These are phyloP conservation scores for Lentinula sp. DNA, from an alignment of 768 basidiomycete species.

Conservation along the genomic window DNA sequence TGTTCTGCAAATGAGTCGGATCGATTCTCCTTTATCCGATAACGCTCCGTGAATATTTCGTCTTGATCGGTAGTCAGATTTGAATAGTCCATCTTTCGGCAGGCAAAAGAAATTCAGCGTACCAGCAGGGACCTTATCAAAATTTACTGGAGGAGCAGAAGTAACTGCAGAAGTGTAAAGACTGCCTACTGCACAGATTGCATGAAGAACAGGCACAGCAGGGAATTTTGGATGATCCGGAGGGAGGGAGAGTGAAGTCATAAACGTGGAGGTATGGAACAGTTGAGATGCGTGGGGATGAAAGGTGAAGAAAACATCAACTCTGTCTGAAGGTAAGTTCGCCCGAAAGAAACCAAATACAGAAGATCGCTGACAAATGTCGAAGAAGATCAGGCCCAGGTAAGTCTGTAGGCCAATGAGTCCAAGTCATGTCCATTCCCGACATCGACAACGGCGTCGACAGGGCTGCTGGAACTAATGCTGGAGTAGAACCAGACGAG, in stretches of 20 bases:
- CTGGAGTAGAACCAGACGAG: slow-evolving; percentile 3
- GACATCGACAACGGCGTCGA: not conserved
- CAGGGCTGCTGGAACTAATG: not conserved
- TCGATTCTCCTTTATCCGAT: slow-evolving; percentile 37
- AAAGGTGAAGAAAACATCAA: slow-evolving; percentile 75
- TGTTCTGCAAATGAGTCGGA: slow-evolving; percentile 62
- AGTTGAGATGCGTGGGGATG: slow-evolving; percentile 70
- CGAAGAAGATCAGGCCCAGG: slow-evolving; percentile 58
- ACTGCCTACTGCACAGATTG: slow-evolving; percentile 80
- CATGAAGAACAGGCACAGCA: slow-evolving; percentile 64
- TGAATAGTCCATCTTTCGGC: slow-evolving; percentile 1
- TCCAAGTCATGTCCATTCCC: slow-evolving; percentile 35
- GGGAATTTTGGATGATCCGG: slow-evolving; percentile 74
- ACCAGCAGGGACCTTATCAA: slow-evolving; percentile 43
- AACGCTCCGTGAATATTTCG: slow-evolving; percentile 47
- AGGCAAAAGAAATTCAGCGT: slow-evolving; percentile 9
- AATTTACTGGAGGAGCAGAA: slow-evolving; percentile 47
- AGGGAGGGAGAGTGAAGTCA: slow-evolving; percentile 56
- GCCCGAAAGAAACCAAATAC: not conserved
- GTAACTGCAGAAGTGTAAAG: slow-evolving; percentile 67
- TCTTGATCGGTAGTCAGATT: slow-evolving; percentile 24
- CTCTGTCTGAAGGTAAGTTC: slow-evolving; percentile 26
- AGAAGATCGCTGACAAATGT: slow-evolving; percentile 24
- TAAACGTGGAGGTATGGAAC: slow-evolving; percentile 62
- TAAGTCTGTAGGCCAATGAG: slow-evolving; percentile 57